Evolutionary conservation across 2,329 filamentous ascomycete species (phyloP).

Genomic region (Elsinoe fawcettii): DNA sequence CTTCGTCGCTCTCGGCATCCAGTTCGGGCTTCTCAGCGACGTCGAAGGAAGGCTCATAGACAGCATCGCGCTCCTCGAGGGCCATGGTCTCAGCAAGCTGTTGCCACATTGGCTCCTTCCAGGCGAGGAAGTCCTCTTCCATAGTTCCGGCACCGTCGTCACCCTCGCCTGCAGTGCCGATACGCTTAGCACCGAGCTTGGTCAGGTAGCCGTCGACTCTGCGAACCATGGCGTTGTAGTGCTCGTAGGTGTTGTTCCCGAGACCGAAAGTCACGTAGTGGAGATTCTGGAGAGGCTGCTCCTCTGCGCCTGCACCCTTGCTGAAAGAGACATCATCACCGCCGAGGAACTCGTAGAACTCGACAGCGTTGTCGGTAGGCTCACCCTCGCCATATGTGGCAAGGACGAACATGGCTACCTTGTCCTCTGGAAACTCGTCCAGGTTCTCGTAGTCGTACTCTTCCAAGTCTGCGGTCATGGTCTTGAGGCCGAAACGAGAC

Average conservation of each 20-base stretch:
- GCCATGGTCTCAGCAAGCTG: constrained; percentile 75
- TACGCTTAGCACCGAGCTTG: constrained; percentile 73
- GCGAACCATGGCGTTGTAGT: constrained; percentile 98
- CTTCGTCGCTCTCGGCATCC: constrained; percentile 64
- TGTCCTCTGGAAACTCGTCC: constrained; percentile 79
- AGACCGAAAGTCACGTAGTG: constrained; percentile 68
- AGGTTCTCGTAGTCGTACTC: constrained; percentile 96
- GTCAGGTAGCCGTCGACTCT: constrained; percentile 74
- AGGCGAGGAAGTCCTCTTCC: constrained; percentile 98
- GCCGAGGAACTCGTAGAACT: constrained; percentile 95
- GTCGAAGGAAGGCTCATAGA: constrained; percentile 88
- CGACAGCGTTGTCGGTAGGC: constrained; percentile 95
- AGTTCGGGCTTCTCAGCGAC: constrained; percentile 63
- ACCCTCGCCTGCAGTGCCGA: constrained; percentile 85
- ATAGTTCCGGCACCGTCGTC: constrained; percentile 98
- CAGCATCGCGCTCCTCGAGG: constrained; percentile 87
- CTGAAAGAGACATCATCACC: constrained; percentile 76
- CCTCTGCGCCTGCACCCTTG: constrained; percentile 52
- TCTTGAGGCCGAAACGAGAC: constrained; percentile 90
- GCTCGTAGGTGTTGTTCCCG: constrained; percentile 48
- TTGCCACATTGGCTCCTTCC: constrained; percentile 99
- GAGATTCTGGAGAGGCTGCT: constrained; percentile 70
- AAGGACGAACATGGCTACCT: constrained; percentile 88
- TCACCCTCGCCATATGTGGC: constrained; percentile 98
- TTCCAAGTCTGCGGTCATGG: constrained; percentile 96